Evolutionary conservation across 2,329 filamentous ascomycete genomes (phyloP).

Genomic region (Graphilbum ipis-grandicollis): DNA sequence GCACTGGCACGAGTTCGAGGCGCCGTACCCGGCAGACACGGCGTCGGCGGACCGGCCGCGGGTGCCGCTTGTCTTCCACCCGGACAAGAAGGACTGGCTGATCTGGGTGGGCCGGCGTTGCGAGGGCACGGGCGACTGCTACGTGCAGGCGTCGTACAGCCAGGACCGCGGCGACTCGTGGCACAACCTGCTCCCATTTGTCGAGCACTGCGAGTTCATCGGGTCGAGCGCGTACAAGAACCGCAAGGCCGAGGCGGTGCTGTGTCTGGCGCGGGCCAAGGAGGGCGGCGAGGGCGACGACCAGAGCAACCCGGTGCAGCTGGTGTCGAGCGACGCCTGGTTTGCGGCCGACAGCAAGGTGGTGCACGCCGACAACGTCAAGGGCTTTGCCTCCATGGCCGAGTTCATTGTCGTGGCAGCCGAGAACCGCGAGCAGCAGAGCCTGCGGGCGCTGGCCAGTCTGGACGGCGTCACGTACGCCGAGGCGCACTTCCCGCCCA

Average conservation of each 20-base stretch:
- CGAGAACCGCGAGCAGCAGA: constrained; percentile 48
- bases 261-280: constrained; percentile 44
- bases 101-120: constrained; percentile 76
- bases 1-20: constrained; percentile 56
- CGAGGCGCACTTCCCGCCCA: constrained; percentile 67
- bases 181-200: constrained; percentile 56
- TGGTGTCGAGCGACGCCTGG: constrained; percentile 65
- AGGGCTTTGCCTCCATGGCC: constrained; percentile 83
- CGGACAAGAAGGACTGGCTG: constrained; percentile 71
- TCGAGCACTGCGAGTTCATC: constrained; percentile 75
- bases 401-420: constrained; percentile 89
- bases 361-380: constrained; percentile 51
- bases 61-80: constrained; percentile 63
- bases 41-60: constrained; percentile 21
- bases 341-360: constrained; percentile 39
- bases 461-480: constrained; percentile 74
- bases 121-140: constrained; percentile 39
- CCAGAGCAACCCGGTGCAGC: constrained; percentile 47
- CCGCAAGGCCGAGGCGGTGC: constrained; percentile 34
- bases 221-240: constrained; percentile 40
- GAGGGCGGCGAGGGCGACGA: constrained; percentile 25
- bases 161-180: constrained; percentile 68
- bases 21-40: constrained; percentile 34
- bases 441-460: constrained; percentile 63
- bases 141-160: constrained; percentile 57